A percentile compares a stretch with the other conserved stretches of the same genome.
Evolutionary conservation across 192 early-diverging fungal genomes (phyloP).

Genomic region (Coemansia sp.): DNA sequence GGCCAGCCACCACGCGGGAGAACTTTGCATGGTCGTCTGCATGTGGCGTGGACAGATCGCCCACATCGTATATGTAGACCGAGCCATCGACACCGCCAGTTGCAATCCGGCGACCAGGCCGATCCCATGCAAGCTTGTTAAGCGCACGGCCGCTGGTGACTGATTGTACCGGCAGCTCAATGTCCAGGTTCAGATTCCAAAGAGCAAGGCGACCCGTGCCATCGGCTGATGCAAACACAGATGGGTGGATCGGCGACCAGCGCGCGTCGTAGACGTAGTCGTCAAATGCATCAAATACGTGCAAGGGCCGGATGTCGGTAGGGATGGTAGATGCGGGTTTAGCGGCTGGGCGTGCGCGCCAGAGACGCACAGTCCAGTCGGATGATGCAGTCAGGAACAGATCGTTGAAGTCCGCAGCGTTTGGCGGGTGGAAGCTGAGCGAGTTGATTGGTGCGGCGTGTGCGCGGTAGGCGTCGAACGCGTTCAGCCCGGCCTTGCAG

Average conservation of each 20-base stretch:
- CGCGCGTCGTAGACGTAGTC: constrained; percentile 98
- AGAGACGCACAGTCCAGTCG: constrained; percentile 98
- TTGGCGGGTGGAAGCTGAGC: constrained; percentile 87
- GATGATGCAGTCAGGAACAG: constrained; percentile 88
- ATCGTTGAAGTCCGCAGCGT: constrained; percentile 77
- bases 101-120: constrained; percentile 76
- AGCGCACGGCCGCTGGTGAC: constrained; percentile 64
- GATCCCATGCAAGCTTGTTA: constrained; percentile 95
- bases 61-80: constrained; percentile 89
- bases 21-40: constrained; percentile 49
- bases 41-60: constrained; percentile 65
- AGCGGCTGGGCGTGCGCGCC: constrained; percentile 69
- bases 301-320: constrained; percentile 61
- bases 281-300: constrained; percentile 88
- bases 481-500: constrained; percentile 94
- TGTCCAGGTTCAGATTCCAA: constrained; percentile 90
- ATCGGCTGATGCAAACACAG: constrained; percentile 89
- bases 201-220: constrained; percentile 87
- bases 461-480: constrained; percentile 78
- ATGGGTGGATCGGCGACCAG: constrained; percentile 97
- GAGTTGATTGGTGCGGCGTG: constrained; percentile 88
- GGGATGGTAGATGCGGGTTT: constrained; percentile 46
- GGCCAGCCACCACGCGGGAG: constrained; percentile 21
- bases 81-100: constrained; percentile 82
- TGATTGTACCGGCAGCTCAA: constrained; percentile 63